A percentile compares a stretch with the other conserved stretches of the same genome.
Evolutionary conservation across 768 basidiomycete species (phyloP).

Genomic region (Pleurotus platypus): DNA sequence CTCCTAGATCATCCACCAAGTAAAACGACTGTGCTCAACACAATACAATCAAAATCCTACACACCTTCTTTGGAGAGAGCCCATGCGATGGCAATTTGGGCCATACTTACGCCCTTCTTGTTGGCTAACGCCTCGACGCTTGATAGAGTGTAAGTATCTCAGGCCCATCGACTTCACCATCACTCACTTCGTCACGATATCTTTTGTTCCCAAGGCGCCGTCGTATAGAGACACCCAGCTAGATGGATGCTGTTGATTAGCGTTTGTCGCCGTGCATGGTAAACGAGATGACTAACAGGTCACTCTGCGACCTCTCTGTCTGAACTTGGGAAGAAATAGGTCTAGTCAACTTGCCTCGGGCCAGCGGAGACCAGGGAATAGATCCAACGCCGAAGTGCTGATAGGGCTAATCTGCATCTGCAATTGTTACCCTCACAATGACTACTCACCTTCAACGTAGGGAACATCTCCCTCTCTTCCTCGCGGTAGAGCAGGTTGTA

Average conservation of each 20-base stretch:
- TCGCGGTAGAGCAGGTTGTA: slow-evolving; percentile 56
- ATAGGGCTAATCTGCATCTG: background rate
- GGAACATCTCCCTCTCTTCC: slow-evolving; percentile 59
- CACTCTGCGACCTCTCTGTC: slow-evolving; percentile 20
- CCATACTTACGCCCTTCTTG: slow-evolving; percentile 40
- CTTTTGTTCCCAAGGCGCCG: slow-evolving; percentile 5
- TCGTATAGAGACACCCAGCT: background rate
- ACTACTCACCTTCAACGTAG: slow-evolving; percentile 26
- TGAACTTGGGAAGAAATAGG: slow-evolving; percentile 18
- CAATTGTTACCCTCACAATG: background rate
- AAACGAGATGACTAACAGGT: slow-evolving; percentile 10
- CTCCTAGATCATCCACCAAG: slow-evolving; percentile 16
- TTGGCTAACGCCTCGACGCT: slow-evolving; percentile 46
- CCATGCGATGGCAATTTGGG: slow-evolving; percentile 43
- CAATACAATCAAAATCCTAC: background rate
- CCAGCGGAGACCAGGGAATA: slow-evolving; percentile 39
- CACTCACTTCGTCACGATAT: slow-evolving; percentile 26
- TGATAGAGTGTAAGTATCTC: background rate
- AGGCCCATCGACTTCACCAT: slow-evolving; percentile 10
- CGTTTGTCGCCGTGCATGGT: background rate
- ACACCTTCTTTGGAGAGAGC: slow-evolving; percentile 30
- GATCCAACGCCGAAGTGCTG: slow-evolving; percentile 31
- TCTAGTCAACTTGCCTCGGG: slow-evolving; percentile 28
- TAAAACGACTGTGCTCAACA: background rate
- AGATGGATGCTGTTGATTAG: background rate